Conservation (phyloP, 2,329 filamentous ascomycete genomes). For the Talaromyces sp. region DNA sequence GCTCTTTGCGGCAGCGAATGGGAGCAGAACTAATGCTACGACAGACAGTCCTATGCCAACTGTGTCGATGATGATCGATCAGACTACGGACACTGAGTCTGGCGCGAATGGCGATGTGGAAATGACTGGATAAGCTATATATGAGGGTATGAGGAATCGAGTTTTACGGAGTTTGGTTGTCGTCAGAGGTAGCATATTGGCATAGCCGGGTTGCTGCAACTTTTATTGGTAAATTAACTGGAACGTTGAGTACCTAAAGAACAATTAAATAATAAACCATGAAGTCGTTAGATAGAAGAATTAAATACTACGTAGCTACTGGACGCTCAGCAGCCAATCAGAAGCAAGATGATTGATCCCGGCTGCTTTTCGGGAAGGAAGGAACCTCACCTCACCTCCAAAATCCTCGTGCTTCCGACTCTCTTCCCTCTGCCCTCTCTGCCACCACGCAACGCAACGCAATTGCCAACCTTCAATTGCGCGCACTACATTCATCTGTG, state of each 20-base stretch:
- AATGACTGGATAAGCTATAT: slow-evolving; percentile 45
- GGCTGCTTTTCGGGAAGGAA: slow-evolving; percentile 31
- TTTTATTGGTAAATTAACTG: not conserved
- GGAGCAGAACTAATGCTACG: slow-evolving; percentile 19
- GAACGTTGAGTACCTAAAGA: too few relatives aligned
- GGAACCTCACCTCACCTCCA: slow-evolving; percentile 32
- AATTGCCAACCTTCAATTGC: slow-evolving; percentile 27
- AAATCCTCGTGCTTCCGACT: slow-evolving; percentile 31
- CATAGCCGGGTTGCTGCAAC: slow-evolving; percentile 4
- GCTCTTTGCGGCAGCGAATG: slow-evolving; percentile 9
- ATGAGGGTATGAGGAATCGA: not conserved
- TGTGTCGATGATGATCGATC: slow-evolving; percentile 51
- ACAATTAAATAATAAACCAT: not conserved
- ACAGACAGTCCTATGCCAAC: slow-evolving; percentile 32
- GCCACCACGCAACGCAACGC: slow-evolving; percentile 21
- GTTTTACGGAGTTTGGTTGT: not conserved
- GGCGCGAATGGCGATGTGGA: slow-evolving; percentile 53
- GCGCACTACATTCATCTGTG: not conserved
- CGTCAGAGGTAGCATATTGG: not conserved
- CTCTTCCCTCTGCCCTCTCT: not conserved
- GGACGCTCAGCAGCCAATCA: slow-evolving; percentile 34
- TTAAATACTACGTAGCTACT: too few relatives aligned
- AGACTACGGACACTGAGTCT: slow-evolving; percentile 46
- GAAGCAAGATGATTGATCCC: slow-evolving; percentile 42
- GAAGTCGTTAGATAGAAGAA: too few relatives aligned